These are phyloP conservation scores for Venturia asperata DNA, from an alignment of 2,329 filamentous ascomycete species.

Conservation along the genomic window DNA sequence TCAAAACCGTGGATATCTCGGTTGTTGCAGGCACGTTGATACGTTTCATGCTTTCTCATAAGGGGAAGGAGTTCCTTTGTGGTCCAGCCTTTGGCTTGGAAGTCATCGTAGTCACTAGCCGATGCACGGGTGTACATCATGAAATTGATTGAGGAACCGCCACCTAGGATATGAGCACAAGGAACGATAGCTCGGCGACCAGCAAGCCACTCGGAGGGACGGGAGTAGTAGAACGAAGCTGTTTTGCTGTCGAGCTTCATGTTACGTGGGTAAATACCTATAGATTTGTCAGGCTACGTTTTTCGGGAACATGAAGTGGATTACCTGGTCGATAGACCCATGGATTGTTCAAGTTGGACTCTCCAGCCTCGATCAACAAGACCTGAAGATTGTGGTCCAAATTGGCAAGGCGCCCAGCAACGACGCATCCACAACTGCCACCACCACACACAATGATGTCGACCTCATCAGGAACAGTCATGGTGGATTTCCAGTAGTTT, in stretches of 20 bases:
- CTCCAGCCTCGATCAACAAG: slow-evolving; percentile 62
- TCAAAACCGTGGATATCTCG: slow-evolving; percentile 68
- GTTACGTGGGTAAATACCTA: slow-evolving; percentile 66
- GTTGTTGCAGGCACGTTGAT: slow-evolving; percentile 50
- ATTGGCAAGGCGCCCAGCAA: slow-evolving; percentile 58
- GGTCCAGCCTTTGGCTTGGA: slow-evolving; percentile 71
- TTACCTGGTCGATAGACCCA: slow-evolving; percentile 34
- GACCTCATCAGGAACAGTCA: slow-evolving; percentile 67
- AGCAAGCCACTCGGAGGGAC: slow-evolving; percentile 63
- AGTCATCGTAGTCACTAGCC: slow-evolving; percentile 69
- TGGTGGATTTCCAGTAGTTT: slow-evolving; percentile 25
- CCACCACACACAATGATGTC: slow-evolving; percentile 75
- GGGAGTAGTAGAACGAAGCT: slow-evolving; percentile 73
- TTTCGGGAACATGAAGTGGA: background rate
- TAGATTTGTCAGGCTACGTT: slow-evolving; percentile 26
- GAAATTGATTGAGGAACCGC: slow-evolving; percentile 70
- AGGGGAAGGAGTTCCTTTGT: slow-evolving; percentile 68
- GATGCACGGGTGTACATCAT: slow-evolving; percentile 63
- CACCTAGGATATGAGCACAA: slow-evolving; percentile 64
- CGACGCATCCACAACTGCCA: slow-evolving; percentile 55
- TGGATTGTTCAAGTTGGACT: slow-evolving; percentile 70
- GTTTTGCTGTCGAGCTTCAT: slow-evolving; percentile 77
- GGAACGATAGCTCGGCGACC: slow-evolving; percentile 69
- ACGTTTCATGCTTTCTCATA: slow-evolving; percentile 77
- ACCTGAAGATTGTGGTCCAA: slow-evolving; percentile 67